These are phyloP conservation scores for Pholiota adiposa DNA, from an alignment of 1,284 basidiomycete species.

Conservation along the genomic window DNA sequence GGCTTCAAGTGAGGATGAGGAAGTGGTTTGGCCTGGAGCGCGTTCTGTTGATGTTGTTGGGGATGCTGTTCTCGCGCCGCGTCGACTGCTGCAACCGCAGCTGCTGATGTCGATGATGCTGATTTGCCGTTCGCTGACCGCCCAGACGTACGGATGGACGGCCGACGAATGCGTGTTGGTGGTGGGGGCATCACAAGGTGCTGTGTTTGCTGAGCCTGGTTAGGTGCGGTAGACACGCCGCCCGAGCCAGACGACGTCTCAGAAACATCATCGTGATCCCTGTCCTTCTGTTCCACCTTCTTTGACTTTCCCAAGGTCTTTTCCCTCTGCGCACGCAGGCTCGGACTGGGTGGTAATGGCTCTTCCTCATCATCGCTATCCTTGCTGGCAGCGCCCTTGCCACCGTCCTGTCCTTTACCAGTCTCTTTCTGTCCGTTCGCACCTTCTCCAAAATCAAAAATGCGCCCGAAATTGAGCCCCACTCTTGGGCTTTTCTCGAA, in stretches of 20 bases:
- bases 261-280: constrained; percentile 19
- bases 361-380: constrained; percentile 37
- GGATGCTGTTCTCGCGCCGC: constrained; percentile 24
- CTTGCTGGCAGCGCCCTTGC: constrained; percentile 15
- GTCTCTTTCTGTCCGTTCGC: constrained; percentile 30
- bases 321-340: constrained; percentile 39
- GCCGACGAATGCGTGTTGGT: constrained; percentile 45
- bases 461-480: constrained; percentile 72
- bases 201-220: neutral
- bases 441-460: constrained; percentile 65
- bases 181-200: constrained; percentile 25
- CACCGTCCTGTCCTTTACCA: neutral
- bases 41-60: neutral
- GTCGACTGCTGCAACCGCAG: constrained; percentile 10
- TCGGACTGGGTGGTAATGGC: constrained; percentile 45
- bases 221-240: constrained; percentile 12
- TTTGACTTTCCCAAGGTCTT: constrained; percentile 23
- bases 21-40: constrained; percentile 35
- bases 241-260: constrained; percentile 17
- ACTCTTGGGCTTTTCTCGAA: constrained; percentile 69
- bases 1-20: constrained; percentile 43
- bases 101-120: constrained; percentile 8
- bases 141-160: constrained; percentile 42
- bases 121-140: constrained; percentile 17
- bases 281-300: constrained; percentile 9